Base-by-base conservation (phyloP, 1,284 basidiomycete genomes). In the Quambalaria eucalypti region DNA sequence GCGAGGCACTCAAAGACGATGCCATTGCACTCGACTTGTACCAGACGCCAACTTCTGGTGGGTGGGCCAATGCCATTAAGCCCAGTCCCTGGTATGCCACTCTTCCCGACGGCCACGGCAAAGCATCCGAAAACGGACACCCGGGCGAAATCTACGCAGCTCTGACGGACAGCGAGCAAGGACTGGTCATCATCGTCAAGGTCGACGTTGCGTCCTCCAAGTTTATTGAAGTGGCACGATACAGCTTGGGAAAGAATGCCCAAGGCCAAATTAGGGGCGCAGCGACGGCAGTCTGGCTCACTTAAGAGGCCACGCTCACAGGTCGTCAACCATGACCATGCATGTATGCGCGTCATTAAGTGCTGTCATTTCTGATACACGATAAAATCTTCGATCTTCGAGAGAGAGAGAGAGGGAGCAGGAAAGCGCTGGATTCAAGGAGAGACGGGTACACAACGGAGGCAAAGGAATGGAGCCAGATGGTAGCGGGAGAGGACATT, bases 61-160 rank as follows among this genome's bases (percentile, higher is more conserved):
- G 77, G 2, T 78, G 77, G 77, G 77, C 77, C 1, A 78, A 78
- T 54, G 77, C 77, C 0, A 76, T 78, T 28, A 72, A 76, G 49
- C 71, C 75, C 0, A 73, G 73, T 28, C 74, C 76, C 19, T 59
- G 56, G 8, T 28, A 56, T 1, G 59, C 68, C 12, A 46, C 56
- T 26, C 61, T 61, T 1, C 46, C 52, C 9, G 50, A 19, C 6
- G 61, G 53, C 2, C 31, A 53, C 0, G 65, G 61, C 0, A 57
- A 65, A 51, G 66, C 71, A 42, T 19, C 21, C 3, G 6, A 50
- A 28, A 36, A 16, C 7, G 61, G 54, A 3, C 31, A 54, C 0
- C n/a, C n/a, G n/a, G 65, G 61, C 0, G 58, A 65, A 51, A 65
- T 70, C 7, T 77, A 64, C 44, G 61, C 76, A 30, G 73, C 66